phyloP scores from a whole-genome alignment of 306 rosid genomes.

The Adenanthera pavonina region DNA sequence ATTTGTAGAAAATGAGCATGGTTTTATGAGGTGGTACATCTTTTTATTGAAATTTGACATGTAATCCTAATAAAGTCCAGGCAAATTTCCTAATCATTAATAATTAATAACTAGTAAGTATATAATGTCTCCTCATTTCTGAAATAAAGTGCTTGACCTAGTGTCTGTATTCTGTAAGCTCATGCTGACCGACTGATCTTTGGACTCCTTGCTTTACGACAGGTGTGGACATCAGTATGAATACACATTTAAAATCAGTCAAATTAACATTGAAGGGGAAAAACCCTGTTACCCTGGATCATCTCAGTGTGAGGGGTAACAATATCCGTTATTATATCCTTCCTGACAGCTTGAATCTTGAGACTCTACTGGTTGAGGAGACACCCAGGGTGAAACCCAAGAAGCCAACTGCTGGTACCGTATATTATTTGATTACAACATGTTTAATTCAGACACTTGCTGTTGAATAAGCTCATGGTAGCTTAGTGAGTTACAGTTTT shows the following conservation, averaged over 20 bases:
- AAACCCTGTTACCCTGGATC: slow-evolving; percentile 78
- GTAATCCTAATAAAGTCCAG: neutral
- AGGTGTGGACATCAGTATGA: slow-evolving; percentile 31
- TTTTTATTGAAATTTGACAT: slow-evolving; percentile 2
- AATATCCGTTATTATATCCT: slow-evolving; percentile 25
- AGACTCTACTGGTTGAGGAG: slow-evolving; percentile 27
- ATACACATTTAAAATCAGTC: slow-evolving; percentile 76
- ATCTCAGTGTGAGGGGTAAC: slow-evolving; percentile 81
- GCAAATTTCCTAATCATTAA: neutral
- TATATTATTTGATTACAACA: neutral
- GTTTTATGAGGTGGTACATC: neutral
- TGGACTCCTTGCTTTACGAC: neutral
- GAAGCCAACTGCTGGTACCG: slow-evolving; percentile 25
- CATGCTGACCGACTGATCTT: neutral
- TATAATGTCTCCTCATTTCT: neutral
- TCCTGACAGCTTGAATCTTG: slow-evolving; percentile 29
- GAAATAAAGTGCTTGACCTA: slow-evolving; percentile 15
- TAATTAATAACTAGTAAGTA: neutral
- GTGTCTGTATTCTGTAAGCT: neutral
- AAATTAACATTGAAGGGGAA: slow-evolving; percentile 75
- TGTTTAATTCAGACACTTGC: neutral
- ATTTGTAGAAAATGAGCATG: neutral
- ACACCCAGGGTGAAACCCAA: slow-evolving; percentile 29
- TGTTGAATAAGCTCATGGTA: neutral
- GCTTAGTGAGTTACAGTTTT: neutral